Evolutionary conservation across 2,329 filamentous ascomycete genomes (phyloP).

Genomic region (Stenocarpella maydis): DNA sequence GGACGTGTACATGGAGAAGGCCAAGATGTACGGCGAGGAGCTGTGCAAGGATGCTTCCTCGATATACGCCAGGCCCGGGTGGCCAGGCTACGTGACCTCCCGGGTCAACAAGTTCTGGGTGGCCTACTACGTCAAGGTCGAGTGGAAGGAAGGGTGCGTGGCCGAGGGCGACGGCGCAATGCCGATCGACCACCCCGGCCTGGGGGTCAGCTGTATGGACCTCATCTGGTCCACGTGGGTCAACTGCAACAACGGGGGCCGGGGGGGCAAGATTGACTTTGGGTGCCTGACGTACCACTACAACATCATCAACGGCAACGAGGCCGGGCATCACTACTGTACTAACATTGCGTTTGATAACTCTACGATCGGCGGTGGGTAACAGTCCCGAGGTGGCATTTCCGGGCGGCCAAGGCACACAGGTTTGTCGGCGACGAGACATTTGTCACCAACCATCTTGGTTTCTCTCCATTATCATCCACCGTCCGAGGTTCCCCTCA

Average conservation of each 20-base stretch:
- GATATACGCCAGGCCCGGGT: neutral
- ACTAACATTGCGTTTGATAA: neutral
- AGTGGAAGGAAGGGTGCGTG: neutral
- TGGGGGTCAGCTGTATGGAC: neutral
- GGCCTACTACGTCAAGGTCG: neutral
- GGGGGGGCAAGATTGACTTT: neutral
- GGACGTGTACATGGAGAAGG: neutral
- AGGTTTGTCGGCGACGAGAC: no score
- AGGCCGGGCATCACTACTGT: neutral
- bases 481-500: neutral
- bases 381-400: neutral
- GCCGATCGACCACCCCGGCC: neutral
- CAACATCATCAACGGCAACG: neutral
- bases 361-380: neutral
- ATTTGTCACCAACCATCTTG: no score
- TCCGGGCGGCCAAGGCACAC: no score
- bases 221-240: neutral
- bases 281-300: constrained; percentile 4
- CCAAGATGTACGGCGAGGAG: neutral
- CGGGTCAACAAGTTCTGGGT: neutral
- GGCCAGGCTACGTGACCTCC: rapidly evolving
- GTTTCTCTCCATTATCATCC: no score
- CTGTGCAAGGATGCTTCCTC: neutral
- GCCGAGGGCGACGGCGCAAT: neutral
- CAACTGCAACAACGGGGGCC: constrained; percentile 3